Conservation (phyloP, 2,329 filamentous ascomycete species). For the Fusarium napiforme region DNA sequence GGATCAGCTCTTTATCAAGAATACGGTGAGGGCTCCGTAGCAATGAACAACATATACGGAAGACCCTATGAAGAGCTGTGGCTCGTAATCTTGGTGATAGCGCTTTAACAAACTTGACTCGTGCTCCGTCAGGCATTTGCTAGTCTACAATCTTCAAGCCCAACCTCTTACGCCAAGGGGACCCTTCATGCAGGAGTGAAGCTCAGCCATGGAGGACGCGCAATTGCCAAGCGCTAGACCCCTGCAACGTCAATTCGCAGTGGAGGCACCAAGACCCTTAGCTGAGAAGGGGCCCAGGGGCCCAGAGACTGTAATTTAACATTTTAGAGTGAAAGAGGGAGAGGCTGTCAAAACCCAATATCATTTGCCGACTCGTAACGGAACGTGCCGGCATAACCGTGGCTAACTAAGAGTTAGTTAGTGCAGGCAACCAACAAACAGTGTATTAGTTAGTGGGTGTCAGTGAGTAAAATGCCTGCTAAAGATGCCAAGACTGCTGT, state of each 20-base stretch:
- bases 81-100: not conserved
- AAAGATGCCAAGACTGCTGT: constrained; percentile 26
- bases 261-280: constrained; percentile 18
- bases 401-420: not conserved
- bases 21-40: not conserved
- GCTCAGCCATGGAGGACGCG: constrained; percentile 36
- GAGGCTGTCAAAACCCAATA: not conserved
- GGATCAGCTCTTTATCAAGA: not conserved
- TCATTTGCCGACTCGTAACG: constrained; percentile 1
- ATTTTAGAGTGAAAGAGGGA: not conserved
- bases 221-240: constrained; percentile 25
- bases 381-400: constrained; percentile 6
- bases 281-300: not conserved
- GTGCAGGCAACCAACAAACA: not conserved
- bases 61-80: not conserved
- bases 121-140: not conserved
- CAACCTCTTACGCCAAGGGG: constrained; percentile 4
- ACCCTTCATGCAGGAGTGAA: constrained; percentile 24
- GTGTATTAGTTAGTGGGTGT: not conserved
- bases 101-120: not conserved
- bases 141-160: not conserved
- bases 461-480: not conserved
- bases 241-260: not conserved
- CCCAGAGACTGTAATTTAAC: not conserved
- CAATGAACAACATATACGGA: not conserved